Base-by-base conservation (phyloP, 1,284 basidiomycete species). In the Leccinum pachyderme region DNA sequence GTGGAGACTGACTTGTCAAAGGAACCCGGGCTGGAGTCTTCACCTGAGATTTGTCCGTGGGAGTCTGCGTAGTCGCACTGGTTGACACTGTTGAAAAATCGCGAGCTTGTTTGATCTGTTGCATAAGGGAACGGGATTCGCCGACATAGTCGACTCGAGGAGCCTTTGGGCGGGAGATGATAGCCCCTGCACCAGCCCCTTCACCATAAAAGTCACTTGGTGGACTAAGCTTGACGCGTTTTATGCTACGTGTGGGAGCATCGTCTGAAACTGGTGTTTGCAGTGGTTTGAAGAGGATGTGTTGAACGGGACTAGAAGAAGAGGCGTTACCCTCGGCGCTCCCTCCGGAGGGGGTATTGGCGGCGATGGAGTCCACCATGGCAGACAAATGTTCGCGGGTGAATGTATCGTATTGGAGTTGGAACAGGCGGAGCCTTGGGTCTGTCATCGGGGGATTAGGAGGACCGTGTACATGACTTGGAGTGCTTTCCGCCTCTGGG, bases 351-450 rank as follows among this genome's bases (percentile, higher is more conserved):
- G 86, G 84, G 0, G 88, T 86, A 59, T 90, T 88, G 39, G 90
- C 78, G 24, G 86, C 91, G 60, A 94, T 93, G 11, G 87, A 93
- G 63, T 96, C 93, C 2, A 95, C 91, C 70, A 98, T 82, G 1
- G 90, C 92, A 2, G 91, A 92, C 48, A 98, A 82, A 68, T 96
- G 92, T 44, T 95, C 90, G 35, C 93, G 84, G 2, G 94, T 97
- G 67, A 90, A 93, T 0, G 95, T 95, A 72, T 98, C 95, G 68
- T 96, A 96, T 58, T 91, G 85, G 59, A 93, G 91, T 64, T 93
- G 89, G 75, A 97, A 97, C 32, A 96, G 78, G 5, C 87, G 87
- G 7, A 95, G 80, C 13, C 85, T 86, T 4, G 89, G 83, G 65
- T 91, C 89, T 22, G 84, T 84, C 13, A 75, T 61, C 18, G 82